These are phyloP conservation scores for Filobasidium wieringae DNA, from an alignment of 768 basidiomycete genomes.

Conservation along the genomic window DNA sequence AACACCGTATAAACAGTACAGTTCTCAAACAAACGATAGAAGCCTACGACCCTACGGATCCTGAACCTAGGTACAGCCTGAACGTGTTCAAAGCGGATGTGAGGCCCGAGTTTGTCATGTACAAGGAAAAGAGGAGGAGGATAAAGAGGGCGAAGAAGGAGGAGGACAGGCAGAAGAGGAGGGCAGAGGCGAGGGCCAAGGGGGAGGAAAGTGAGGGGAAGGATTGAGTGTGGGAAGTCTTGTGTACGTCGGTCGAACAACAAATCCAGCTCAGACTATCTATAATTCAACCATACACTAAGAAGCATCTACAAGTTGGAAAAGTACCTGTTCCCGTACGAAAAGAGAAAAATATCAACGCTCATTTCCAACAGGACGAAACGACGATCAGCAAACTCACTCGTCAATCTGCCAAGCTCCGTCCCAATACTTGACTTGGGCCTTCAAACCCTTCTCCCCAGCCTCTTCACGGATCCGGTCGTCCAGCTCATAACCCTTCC, in stretches of 20 bases:
- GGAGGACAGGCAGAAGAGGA: background rate
- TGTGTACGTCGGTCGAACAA: too few species aligned
- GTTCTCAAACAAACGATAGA: constrained; percentile 23
- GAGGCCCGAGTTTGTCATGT: background rate
- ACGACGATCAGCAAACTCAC: too few species aligned
- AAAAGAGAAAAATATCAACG: too few species aligned
- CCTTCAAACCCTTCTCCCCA: constrained; percentile 51
- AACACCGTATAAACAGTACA: constrained; percentile 29
- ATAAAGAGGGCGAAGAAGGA: background rate
- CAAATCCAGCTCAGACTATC: too few species aligned
- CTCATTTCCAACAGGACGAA: too few species aligned
- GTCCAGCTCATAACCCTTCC: constrained; percentile 65
- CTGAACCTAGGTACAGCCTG: constrained; percentile 1
- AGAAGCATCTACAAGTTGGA: too few species aligned
- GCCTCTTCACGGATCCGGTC: constrained; percentile 66
- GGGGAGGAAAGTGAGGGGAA: background rate
- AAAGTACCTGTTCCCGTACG: too few species aligned
- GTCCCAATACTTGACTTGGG: constrained; percentile 69
- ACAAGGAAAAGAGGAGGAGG: background rate
- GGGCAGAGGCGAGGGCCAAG: background rate
- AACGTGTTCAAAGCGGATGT: constrained; percentile 1
- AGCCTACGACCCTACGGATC: constrained; percentile 15
- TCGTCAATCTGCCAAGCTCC: constrained; percentile 97
- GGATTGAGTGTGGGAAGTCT: background rate
- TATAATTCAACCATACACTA: too few species aligned